Evolutionary conservation across 2,329 filamentous ascomycete genomes (phyloP), one percentile per base, ranked within the genome.

Genomic region (Aspergillus pseudotamarii): DNA sequence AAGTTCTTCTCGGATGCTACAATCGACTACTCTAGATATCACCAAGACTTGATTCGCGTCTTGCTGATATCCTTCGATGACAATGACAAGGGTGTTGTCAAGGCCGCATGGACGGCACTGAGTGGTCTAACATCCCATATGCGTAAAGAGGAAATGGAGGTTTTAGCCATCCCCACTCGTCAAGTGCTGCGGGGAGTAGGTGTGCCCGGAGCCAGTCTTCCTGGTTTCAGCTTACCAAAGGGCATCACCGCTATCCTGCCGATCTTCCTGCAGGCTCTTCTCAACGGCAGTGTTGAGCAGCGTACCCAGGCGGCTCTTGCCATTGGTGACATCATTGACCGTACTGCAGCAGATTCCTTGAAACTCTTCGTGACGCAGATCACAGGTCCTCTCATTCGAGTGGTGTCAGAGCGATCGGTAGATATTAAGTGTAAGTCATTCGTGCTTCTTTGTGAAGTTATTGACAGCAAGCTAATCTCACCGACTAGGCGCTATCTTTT

Each of bases 281-380:
- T 99, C 90, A 98, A 99, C 73, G 96, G 95, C 62, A 94, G 91
- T 43, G 84, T 91, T 19, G 95, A 99, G 6, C 95, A 99, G 81
- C 88, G 94, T 76, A 95, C 93, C 30, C 92, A 96, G 76, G 89
- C 95, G 62, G 95, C 96, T 53, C 84, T 98, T 66, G 95, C 92
- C 61, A 96, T 99, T 70, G 96, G 94, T 2, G 96, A 99, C 75
- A 91, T 99, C 69, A 91, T 98, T 68, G 95, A 98, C 80, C 89
- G 95, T 62, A 96, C 95, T 30, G 94, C 90, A 77, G 88, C 93
- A 69, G 90, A 93, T 63, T 89, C 94, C 23, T 83, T 99, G 66
- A 96, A 95, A 79, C 93, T 94, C 9, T 98, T 96, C 73, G 95
- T 99, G 64, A 97, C 94, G 34, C 94, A 97, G 74, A 97, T 99